These are phyloP conservation scores for Termitomyces sp. DNA, from an alignment of 768 basidiomycete species.

Conservation along the genomic window DNA sequence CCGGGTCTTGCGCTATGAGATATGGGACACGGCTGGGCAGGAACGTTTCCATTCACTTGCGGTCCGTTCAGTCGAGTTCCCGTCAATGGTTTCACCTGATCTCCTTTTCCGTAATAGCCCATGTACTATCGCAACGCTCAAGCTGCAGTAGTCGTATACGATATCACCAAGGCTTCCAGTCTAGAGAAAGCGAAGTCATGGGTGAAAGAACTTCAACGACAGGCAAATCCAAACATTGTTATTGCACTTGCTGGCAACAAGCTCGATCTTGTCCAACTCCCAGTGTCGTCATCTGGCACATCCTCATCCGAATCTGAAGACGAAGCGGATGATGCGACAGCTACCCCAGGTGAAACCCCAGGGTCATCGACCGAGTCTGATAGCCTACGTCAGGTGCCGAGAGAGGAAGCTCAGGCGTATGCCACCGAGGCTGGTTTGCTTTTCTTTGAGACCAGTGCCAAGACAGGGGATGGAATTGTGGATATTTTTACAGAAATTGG, in stretches of 20 bases:
- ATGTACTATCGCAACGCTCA: conserved; percentile 99
- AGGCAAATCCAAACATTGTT: conserved; percentile 98
- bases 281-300: conserved; percentile 43
- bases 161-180: conserved; percentile 92
- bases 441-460: conserved; percentile 97
- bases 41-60: conserved; percentile 98
- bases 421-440: conserved; percentile 91
- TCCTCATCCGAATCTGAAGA: conserved; percentile 71
- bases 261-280: conserved; percentile 78
- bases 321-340: conserved; percentile 90
- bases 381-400: conserved; percentile 81
- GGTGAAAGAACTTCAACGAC: conserved; percentile 98
- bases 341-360: conserved; percentile 70
- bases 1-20: conserved; percentile 89
- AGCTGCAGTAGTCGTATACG: conserved; percentile 97
- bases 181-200: conserved; percentile 99
- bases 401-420: conserved; percentile 95
- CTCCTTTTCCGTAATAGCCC: conserved; percentile 44
- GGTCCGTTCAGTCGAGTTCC: conserved; percentile 37
- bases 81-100: conserved; percentile 7
- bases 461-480: conserved; percentile 92
- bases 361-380: conserved; percentile 55
- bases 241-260: conserved; percentile 99
- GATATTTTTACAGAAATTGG: conserved; percentile 99
- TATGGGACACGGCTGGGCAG: conserved; percentile 95